Conservation (phyloP, 2,329 filamentous ascomycete species). For the Penicillium sp. region DNA sequence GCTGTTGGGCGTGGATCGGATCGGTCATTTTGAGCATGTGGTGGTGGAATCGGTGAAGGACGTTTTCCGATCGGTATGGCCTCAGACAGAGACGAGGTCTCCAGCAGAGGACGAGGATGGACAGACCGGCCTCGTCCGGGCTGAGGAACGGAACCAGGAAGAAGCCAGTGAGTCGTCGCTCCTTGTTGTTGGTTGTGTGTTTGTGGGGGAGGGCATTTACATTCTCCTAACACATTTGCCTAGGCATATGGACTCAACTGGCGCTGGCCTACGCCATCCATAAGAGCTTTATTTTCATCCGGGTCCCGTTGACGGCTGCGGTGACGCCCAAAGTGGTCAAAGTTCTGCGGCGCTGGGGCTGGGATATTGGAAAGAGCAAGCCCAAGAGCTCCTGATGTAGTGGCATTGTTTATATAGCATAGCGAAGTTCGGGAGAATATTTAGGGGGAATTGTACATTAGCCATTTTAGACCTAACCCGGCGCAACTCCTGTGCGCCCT, state of each 20-base stretch:
- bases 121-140: conserved; percentile 54
- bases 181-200: not conserved
- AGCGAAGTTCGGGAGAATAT: conserved; percentile 16
- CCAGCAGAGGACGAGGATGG: conserved; percentile 17
- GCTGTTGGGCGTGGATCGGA: conserved; percentile 76
- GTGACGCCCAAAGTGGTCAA: conserved; percentile 94
- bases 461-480: conserved; percentile 32
- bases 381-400: conserved; percentile 33
- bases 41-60: conserved; percentile 40
- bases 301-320: conserved; percentile 88
- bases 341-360: conserved; percentile 80
- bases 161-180: conserved; percentile 65
- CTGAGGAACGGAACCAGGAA: conserved; percentile 60
- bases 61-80: conserved; percentile 40
- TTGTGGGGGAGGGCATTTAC: too few relatives aligned
- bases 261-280: conserved; percentile 94
- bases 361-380: conserved; percentile 82
- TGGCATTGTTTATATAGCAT: conserved; percentile 20
- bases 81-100: conserved; percentile 4
- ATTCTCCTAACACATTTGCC: not conserved
- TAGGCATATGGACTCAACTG: conserved; percentile 76
- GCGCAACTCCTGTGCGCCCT: conserved; percentile 13
- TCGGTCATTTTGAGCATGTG: conserved; percentile 59
- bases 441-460: conserved; percentile 31
- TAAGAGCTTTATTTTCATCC: conserved; percentile 94